Base-by-base conservation (phyloP, 805 yeast genomes). In the Barnettozyma sp. region DNA sequence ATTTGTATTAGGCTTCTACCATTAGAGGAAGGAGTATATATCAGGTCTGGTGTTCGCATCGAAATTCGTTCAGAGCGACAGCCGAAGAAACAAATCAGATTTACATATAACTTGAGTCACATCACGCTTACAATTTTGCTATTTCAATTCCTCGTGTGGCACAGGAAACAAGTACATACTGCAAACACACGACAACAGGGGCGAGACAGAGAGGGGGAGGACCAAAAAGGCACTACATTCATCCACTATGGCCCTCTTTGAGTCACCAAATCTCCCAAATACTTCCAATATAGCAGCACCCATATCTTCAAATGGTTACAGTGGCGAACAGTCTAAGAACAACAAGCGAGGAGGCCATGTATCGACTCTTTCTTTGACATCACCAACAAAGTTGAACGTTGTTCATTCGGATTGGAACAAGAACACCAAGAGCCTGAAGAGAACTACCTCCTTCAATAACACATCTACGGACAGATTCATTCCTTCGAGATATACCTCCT, bases 401-500 rank as follows among this genome's bases (percentile, higher is more conserved):
- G 62, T 63, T 7, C 59, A 65, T 12, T 49, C 62, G 10, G 66
- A 63, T 34, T 59, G 65, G 61, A 49, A 54, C 34, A 49, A 46
- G 21, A 47, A 42, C 21, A 39, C 50, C 7, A 46, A 45, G 9
- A 40, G 48, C 11, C 40, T 51, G 30, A 44, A 42, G 26, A 40
- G 46, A 33, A 44, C 48, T 28, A 48, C 41, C 36, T 54, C 46
- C 35, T 50, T 39, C 46, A 22, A 46, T 33, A 45, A 43, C 23
- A 41, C 47, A 2, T 51, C 59, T 40, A 47, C 54, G 8, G 84
- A 78, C 48, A 58, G 85, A 40, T 78, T 75, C 48, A 76, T 78
- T 33, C 85, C 85, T 4, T 60, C 73, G 22, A 54, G 79, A 33
- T 72, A 68, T 46, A 59, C 69, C 13, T 63, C 70, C 1, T 66